Conservation (phyloP, 2,329 filamentous ascomycete species). For the Aspergillus niger region DNA sequence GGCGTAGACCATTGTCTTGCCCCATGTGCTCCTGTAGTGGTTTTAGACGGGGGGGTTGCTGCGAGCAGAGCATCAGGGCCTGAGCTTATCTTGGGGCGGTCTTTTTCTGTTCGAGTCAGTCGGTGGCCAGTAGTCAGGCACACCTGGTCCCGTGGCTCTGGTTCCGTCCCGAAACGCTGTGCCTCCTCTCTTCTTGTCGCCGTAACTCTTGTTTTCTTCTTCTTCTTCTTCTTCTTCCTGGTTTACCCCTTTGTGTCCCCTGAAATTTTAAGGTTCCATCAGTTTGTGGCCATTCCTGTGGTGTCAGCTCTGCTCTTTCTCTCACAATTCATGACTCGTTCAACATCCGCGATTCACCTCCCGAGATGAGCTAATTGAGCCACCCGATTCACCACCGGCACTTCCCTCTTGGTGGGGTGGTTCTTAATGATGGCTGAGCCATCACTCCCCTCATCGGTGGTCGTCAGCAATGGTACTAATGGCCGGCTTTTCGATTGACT, state of each 20-base stretch:
- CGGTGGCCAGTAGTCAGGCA: conserved; percentile 12
- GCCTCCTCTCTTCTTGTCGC: conserved; percentile 11
- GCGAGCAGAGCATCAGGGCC: not conserved
- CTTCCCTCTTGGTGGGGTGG: not conserved
- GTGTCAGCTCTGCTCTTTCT: not conserved
- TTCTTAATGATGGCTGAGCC: not conserved
- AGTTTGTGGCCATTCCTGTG: not conserved
- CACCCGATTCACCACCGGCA: not conserved
- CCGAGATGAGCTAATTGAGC: not conserved
- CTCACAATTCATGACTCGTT: not conserved
- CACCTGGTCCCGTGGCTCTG: conserved; percentile 26
- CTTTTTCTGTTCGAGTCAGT: conserved; percentile 3
- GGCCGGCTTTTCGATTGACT: not conserved
- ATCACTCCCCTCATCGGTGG: not conserved
- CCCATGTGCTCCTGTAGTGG: not conserved
- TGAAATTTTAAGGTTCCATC: not conserved
- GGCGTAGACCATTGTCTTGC: not conserved
- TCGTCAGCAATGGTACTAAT: not conserved
- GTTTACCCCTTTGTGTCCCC: not conserved
- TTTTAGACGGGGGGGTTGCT: not conserved
- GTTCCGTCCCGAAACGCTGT: conserved; percentile 25
- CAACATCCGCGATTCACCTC: not conserved
- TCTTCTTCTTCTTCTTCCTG: not conserved
- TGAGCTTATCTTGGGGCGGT: conserved; percentile 2
- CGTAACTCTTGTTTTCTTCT: conserved; percentile 2